Percentiles rank a stretch among this genome's conserved stretches.
phyloP scores from a whole-genome alignment of 345 rosid genomes.

The Combretum micranthum region DNA sequence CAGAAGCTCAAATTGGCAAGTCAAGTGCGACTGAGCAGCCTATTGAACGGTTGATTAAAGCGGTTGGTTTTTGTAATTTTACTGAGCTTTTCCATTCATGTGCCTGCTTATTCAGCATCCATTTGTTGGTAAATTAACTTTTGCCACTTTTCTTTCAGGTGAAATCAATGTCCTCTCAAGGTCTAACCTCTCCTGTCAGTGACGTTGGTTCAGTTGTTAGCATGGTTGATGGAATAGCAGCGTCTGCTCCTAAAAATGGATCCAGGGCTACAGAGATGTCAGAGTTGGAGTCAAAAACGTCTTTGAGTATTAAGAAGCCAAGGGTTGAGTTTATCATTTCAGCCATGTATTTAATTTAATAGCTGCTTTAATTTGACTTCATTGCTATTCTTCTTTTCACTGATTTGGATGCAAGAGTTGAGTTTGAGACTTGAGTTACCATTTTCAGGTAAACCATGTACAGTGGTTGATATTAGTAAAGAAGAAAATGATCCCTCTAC shows the following conservation, averaged over 20 bases:
- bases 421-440: background rate
- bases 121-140: background rate
- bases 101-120: background rate
- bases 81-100: background rate
- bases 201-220: conserved; percentile 88
- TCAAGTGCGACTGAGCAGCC: conserved; percentile 63
- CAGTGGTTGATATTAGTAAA: conserved; percentile 66
- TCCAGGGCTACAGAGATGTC: conserved; percentile 87
- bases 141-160: conserved; percentile 46
- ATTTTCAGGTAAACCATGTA: conserved; percentile 56
- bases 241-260: conserved; percentile 91
- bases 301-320: conserved; percentile 66
- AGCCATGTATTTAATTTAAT: conserved; percentile 5
- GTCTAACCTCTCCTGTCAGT: conserved; percentile 66
- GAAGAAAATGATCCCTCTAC: conserved; percentile 52
- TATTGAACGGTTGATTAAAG: conserved; percentile 79
- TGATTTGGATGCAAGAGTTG: background rate
- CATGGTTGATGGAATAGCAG: conserved; percentile 92
- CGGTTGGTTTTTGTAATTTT: conserved; percentile 38
- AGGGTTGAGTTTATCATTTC: conserved; percentile 52
- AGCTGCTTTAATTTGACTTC: background rate
- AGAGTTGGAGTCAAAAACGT: conserved; percentile 87
- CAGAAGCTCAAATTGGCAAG: conserved; percentile 47
- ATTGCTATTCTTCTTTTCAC: background rate
- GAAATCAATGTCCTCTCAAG: conserved; percentile 60